These are phyloP conservation scores for grape (Vitis vinifera) DNA, from an alignment of 164 flowering plant species.

Conservation along the genomic window ASM3070453v1 NC_081813.1:17566001-17566500, in stretches of 20 bases:
- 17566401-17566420: slow-evolving; percentile 88
- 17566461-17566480: slow-evolving; percentile 99
- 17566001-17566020: slow-evolving; percentile 52
- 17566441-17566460: slow-evolving; percentile 88
- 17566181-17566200: slow-evolving; percentile 97
- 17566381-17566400: slow-evolving; percentile 41
- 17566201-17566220: slow-evolving; percentile 97
- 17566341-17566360: neutral
- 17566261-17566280: slow-evolving; percentile 35
- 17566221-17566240: slow-evolving; percentile 88
- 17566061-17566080: neutral
- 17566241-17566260: slow-evolving; percentile 97
- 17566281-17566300: slow-evolving; percentile 8
- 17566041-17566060: slow-evolving; percentile 76
- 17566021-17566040: slow-evolving; percentile 72
- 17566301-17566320: neutral
- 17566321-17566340: neutral
- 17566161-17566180: slow-evolving; percentile 62
- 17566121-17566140: neutral
- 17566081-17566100: slow-evolving; percentile 14
- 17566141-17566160: neutral
- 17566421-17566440: slow-evolving; percentile 83
- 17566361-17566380: neutral
- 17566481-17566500: slow-evolving; percentile 99
- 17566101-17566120: neutral